A percentile compares a stretch with the other conserved stretches of the same genome.
phyloP scores from a whole-genome alignment of 305 asterid species.

The Salvia sclarea region DNA sequence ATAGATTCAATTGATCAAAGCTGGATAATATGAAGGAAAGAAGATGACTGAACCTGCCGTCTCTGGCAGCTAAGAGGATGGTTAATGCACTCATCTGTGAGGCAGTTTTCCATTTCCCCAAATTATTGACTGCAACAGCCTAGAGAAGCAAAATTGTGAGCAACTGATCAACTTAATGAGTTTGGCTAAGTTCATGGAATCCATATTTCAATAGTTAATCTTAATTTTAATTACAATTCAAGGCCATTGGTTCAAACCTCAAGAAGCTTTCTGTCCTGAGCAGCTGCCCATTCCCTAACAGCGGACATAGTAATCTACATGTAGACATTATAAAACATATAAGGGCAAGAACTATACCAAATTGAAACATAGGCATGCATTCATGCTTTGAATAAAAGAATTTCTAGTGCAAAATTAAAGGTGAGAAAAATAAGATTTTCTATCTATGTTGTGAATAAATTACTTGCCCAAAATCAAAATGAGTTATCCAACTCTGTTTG shows the following conservation, averaged over 20 bases:
- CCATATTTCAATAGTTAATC: conserved; percentile 6
- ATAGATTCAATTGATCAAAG: neutral
- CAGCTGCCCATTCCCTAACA: conserved; percentile 95
- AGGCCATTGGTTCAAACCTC: conserved; percentile 47
- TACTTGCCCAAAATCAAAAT: neutral
- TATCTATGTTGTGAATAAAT: conserved; percentile 1
- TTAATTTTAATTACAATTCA: conserved; percentile 19
- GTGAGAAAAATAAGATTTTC: neutral
- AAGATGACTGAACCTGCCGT: conserved; percentile 54
- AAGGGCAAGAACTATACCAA: conserved; percentile 14
- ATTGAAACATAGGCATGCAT: neutral
- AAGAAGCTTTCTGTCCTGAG: conserved; percentile 75
- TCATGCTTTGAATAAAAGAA: neutral
- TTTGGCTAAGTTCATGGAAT: conserved; percentile 9
- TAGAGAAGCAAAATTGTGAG: conserved; percentile 28
- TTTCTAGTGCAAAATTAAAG: neutral
- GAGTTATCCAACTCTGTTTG: neutral
- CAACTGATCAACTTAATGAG: neutral
- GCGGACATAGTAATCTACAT: conserved; percentile 88
- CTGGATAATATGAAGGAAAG: conserved; percentile 2
- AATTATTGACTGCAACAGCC: conserved; percentile 85
- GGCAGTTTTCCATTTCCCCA: conserved; percentile 93
- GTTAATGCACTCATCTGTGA: conserved; percentile 79
- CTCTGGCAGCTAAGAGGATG: conserved; percentile 68
- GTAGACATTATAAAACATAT: conserved; percentile 2